A percentile compares a stretch with the other conserved stretches of the same genome.
These are phyloP conservation scores for Aspergillus campestris DNA, from an alignment of 495 filamentous ascomycete genomes.

Conservation along the genomic window DNA sequence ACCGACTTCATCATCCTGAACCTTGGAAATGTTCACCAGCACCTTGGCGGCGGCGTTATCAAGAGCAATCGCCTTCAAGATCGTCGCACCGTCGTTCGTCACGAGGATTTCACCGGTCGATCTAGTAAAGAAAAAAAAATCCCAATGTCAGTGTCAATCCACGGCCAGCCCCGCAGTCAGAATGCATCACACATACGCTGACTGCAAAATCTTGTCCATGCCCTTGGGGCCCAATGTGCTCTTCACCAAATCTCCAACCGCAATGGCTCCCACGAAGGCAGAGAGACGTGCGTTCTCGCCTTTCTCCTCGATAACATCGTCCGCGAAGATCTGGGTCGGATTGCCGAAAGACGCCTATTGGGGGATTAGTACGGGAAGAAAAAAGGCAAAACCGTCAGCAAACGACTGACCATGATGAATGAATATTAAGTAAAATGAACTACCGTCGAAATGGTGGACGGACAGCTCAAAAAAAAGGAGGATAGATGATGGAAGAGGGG, in stretches of 20 bases:
- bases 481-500: slow-evolving; percentile 2
- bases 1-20: slow-evolving; percentile 97
- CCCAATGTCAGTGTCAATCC: slow-evolving; percentile 10
- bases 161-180: slow-evolving; percentile 10
- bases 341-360: slow-evolving; percentile 52
- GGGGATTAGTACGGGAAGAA: slow-evolving; percentile 4
- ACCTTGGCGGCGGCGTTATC: slow-evolving; percentile 95
- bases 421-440: slow-evolving; percentile 4
- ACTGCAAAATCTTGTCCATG: slow-evolving; percentile 99
- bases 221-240: slow-evolving; percentile 95
- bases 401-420: slow-evolving; percentile 27
- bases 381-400: not conserved
- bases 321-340: slow-evolving; percentile 96
- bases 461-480: slow-evolving; percentile 10
- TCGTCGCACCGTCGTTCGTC: slow-evolving; percentile 97
- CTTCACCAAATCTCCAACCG: slow-evolving; percentile 94
- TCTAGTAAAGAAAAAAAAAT: slow-evolving; percentile 31
- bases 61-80: slow-evolving; percentile 96
- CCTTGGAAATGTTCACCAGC: slow-evolving; percentile 97
- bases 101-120: slow-evolving; percentile 97
- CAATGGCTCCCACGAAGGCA: slow-evolving; percentile 94
- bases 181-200: slow-evolving; percentile 55
- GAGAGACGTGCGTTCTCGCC: slow-evolving; percentile 98
- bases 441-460: slow-evolving; percentile 10
- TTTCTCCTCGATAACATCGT: slow-evolving; percentile 96